phyloP scores from a whole-genome alignment of 2,329 filamentous ascomycete genomes.

The Pseudogymnoascus sp. region DNA sequence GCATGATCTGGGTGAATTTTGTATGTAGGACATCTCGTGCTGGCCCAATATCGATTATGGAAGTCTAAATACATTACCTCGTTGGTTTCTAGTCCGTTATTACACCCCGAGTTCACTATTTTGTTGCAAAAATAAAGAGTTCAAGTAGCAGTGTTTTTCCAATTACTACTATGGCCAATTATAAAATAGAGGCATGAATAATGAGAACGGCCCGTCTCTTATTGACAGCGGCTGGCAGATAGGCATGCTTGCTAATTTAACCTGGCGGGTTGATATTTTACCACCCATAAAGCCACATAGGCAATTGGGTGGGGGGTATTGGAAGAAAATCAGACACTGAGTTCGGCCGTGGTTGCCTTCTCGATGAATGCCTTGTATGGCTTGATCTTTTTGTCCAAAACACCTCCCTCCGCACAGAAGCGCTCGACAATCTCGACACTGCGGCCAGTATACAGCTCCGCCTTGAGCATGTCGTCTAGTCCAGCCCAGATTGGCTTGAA shows the following conservation, averaged over 20 bases:
- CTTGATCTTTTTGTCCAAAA: constrained; percentile 40
- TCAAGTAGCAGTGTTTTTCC: neutral
- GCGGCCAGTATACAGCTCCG: constrained; percentile 52
- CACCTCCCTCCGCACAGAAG: constrained; percentile 40
- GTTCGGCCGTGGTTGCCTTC: constrained; percentile 19
- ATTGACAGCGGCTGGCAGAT: neutral
- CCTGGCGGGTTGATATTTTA: neutral
- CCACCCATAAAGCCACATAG: neutral
- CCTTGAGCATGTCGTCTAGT: constrained; percentile 59
- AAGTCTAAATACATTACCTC: neutral
- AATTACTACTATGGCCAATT: neutral
- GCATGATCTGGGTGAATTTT: neutral
- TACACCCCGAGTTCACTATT: neutral
- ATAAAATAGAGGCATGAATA: neutral
- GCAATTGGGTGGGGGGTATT: neutral
- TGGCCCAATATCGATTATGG: neutral
- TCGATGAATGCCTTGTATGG: constrained; percentile 35
- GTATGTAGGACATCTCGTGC: neutral
- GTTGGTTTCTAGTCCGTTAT: neutral
- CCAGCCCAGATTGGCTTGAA: constrained; percentile 67
- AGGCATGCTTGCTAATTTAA: neutral
- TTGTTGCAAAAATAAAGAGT: neutral
- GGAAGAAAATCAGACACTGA: constrained; percentile 15
- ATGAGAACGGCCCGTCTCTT: neutral
- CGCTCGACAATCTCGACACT: constrained; percentile 46